These are phyloP conservation scores for Rosa multiflora DNA, from an alignment of 306 rosid species.

Conservation along the genomic window DNA sequence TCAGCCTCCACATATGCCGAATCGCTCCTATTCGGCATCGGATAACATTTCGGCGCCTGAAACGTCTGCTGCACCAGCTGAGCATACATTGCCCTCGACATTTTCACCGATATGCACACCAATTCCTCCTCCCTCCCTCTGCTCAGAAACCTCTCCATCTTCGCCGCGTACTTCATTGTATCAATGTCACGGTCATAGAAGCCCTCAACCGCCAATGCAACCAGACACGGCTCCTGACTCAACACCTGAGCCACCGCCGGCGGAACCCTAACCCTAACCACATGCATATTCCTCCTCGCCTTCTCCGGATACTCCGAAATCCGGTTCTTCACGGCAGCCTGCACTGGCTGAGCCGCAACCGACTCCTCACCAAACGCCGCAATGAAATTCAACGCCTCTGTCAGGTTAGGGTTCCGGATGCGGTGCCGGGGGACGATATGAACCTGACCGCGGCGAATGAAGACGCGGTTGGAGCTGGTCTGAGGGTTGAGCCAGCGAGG, in stretches of 20 bases:
- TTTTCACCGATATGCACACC: constrained; percentile 57
- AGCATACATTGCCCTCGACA: constrained; percentile 97
- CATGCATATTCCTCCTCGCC: constrained; percentile 57
- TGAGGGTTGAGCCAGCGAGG: constrained; percentile 97
- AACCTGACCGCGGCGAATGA: constrained; percentile 58
- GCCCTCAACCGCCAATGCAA: constrained; percentile 79
- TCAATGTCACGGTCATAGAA: constrained; percentile 90
- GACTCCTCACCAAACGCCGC: constrained; percentile 33
- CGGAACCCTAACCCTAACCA: constrained; percentile 78
- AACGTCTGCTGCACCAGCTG: constrained; percentile 81
- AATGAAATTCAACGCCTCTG: constrained; percentile 58
- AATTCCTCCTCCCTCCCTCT: constrained; percentile 59
- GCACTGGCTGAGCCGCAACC: constrained; percentile 59
- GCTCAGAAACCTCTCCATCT: constrained; percentile 69
- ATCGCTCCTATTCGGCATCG: constrained; percentile 49
- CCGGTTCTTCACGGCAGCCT: constrained; percentile 46
- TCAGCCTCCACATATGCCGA: constrained; percentile 55
- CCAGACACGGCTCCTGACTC: constrained; percentile 66
- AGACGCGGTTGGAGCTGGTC: constrained; percentile 62
- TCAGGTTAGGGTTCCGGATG: constrained; percentile 45
- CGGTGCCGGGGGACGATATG: constrained; percentile 54
- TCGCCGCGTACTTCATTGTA: constrained; percentile 72
- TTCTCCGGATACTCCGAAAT: constrained; percentile 67
- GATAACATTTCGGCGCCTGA: constrained; percentile 82
- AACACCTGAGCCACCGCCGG: constrained; percentile 61